Evolutionary conservation across 106 monocot genomes (phyloP).

Genomic region (Dendrobium huoshanense): DNA sequence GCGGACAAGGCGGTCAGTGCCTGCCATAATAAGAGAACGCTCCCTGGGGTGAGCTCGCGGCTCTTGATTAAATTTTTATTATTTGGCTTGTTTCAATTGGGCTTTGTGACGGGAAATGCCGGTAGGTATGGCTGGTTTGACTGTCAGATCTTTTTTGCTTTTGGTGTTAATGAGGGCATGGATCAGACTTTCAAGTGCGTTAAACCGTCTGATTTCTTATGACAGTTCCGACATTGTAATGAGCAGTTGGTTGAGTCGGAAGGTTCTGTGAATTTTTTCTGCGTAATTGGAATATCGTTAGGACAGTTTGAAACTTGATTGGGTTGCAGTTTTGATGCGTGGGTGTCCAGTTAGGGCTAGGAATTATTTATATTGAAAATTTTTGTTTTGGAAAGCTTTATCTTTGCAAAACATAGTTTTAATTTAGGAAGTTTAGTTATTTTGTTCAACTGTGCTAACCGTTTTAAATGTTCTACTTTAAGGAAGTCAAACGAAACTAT

Average conservation of each 20-base stretch:
- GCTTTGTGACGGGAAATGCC: background rate
- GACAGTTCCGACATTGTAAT: background rate
- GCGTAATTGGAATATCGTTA: too few species aligned
- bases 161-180: background rate
- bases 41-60: conserved; percentile 57
- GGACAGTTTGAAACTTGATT: too few species aligned
- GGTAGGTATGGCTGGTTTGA: conserved; percentile 4
- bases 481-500: background rate
- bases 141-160: background rate
- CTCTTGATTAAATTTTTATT: conserved; percentile 1
- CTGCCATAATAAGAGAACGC: conserved; percentile 81
- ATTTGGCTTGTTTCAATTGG: background rate
- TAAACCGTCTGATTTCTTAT: background rate
- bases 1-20: conserved; percentile 87
- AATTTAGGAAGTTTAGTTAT: background rate
- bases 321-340: background rate
- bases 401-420: background rate
- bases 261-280: background rate
- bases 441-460: background rate
- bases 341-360: background rate
- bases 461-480: background rate
- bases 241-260: conserved; percentile 1
- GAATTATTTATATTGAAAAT: background rate
- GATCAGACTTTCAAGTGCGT: background rate
- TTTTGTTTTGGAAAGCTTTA: background rate